A percentile compares a stretch with the other conserved stretches of the same genome.
These are phyloP conservation scores for Phytophthora syringae DNA, from an alignment of 352 stramenopile genomes.

Conservation along the genomic window DNA sequence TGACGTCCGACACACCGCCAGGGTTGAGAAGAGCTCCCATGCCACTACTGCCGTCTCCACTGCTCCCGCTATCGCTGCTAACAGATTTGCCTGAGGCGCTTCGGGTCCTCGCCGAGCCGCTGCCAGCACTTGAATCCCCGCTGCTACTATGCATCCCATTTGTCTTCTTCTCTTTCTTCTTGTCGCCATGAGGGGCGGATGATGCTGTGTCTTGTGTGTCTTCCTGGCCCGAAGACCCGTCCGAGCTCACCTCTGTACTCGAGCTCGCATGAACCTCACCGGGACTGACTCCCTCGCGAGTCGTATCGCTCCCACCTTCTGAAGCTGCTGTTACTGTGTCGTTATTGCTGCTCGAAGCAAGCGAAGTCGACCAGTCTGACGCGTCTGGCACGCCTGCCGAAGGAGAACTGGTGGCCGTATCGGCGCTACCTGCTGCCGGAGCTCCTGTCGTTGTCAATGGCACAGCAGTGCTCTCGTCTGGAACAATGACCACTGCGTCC, in stretches of 20 bases:
- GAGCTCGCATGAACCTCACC: conserved; percentile 36
- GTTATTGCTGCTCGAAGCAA: conserved; percentile 22
- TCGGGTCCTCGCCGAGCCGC: neutral
- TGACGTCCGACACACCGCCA: conserved; percentile 45
- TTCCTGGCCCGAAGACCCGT: conserved; percentile 5
- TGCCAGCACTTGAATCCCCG: conserved; percentile 4
- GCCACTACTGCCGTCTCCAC: conserved; percentile 8
- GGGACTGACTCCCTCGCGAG: conserved; percentile 9
- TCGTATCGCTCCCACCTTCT: conserved; percentile 6
- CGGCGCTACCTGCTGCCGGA: conserved; percentile 1
- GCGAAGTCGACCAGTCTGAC: conserved; percentile 1
- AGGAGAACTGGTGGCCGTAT: neutral
- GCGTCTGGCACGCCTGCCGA: conserved; percentile 1
- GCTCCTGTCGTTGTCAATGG: conserved; percentile 6
- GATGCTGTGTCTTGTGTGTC: conserved; percentile 1
- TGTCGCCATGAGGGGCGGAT: conserved; percentile 6
- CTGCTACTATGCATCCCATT: conserved; percentile 15
- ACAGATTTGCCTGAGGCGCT: neutral
- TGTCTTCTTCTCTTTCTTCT: conserved; percentile 26
- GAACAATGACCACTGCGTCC: conserved; percentile 20
- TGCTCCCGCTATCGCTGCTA: conserved; percentile 19
- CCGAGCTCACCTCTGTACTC: conserved; percentile 26
- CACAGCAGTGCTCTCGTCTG: conserved; percentile 15
- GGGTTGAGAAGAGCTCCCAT: conserved; percentile 32
- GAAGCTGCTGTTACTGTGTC: conserved; percentile 22